Evolutionary conservation across 768 basidiomycete genomes (phyloP), one percentile per base, ranked within the genome.

Genomic region (Kwoniella bestiolae): DNA sequence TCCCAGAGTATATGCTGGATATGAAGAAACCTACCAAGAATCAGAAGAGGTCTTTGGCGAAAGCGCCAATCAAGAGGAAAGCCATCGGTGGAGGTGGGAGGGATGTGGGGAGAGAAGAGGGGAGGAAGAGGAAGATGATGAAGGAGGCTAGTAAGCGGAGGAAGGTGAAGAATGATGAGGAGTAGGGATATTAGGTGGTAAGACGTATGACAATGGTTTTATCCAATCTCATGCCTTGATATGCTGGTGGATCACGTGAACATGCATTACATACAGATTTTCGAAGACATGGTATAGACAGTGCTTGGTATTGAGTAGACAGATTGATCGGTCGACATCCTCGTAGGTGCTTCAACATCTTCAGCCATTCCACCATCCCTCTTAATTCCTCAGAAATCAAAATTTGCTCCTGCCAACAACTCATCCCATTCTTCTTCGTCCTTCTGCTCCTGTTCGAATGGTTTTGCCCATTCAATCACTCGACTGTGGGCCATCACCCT

Each of bases 1-100:
- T 96, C 0, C 92, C 94, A 1, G 91, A 93, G 25, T 99, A 94
- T 91, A 97, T 98, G 69, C 79, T 91, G n/a, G 90, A 90, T 70
- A 85, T 99, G n/a, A 90, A 90, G 23, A 94, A 91, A 78, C 94
- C 95, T 0, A 91, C 91, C 1, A 95, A 92, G 82, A 85, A 93
- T 84, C 90, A 90, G 82, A 88, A 90, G 68, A 87, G 85, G 72
- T 84, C 87, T 75, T 91, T 97, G 87, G 91, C 91, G 63, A 92
- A 90, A 82, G 84, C 88, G 6, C 83, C 83, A 0, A 76, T 83
- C 38, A 82, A 82, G 63, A 70, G 84, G 16, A 90, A 91, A 79
- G 89, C 90, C 21, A 86, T 90, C 2, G 90, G 93, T 55, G 84
- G 82, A 5, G 88, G 73, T 1, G 80, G 79, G 9, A 63, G 75